Evolutionary conservation across 1,284 basidiomycete species (phyloP), one percentile per base, ranked within the genome.

Genomic region (Athelia psychrophila): DNA sequence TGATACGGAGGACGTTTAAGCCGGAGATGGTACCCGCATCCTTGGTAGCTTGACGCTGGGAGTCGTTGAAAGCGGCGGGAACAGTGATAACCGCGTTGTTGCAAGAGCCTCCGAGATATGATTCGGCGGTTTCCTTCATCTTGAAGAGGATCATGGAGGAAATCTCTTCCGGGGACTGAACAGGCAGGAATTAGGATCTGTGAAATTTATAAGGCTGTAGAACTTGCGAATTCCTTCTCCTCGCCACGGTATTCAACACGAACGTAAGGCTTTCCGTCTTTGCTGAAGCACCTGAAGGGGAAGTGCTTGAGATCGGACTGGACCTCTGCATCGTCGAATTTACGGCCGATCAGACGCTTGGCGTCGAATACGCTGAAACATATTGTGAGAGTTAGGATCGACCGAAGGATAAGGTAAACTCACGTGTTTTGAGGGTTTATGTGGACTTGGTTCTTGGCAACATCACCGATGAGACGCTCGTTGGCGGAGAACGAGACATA

Each of bases 401-500:
- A n/a, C n/a, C n/a, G n/a, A 27, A 30, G 22, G 47, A 30, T 27
- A n/a, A n/a, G n/a, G n/a, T 36, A 36, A 16, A 59, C 57, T 25
- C 51, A 60, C 64, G 70, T 73, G 67, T 72, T 73, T 64, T 72
- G 61, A 30, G 74, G 75, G 67, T 75, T 76, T 74, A 77, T 75
- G 49, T 78, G 79, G 63, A 79, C 76, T 69, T 86, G 84, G 73
- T 88, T 88, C n/a, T n/a, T n/a, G n/a, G n/a, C n/a, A n/a, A n/a
- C n/a, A n/a, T n/a, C n/a, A n/a, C n/a, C n/a, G n/a, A 74, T 83
- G 56, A 87, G 75, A 67, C 85, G 83, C 76, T 88, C 85, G 54
- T 73, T 77, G 72, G 87, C 84, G 68, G 78, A 81, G 76, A 85
- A 84, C 48, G 80, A 80, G 65, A 85, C 83, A 63, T 84, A 85